Evolutionary conservation across 2,329 filamentous ascomycete genomes (phyloP).

Genomic region (Didymella lethalis): DNA sequence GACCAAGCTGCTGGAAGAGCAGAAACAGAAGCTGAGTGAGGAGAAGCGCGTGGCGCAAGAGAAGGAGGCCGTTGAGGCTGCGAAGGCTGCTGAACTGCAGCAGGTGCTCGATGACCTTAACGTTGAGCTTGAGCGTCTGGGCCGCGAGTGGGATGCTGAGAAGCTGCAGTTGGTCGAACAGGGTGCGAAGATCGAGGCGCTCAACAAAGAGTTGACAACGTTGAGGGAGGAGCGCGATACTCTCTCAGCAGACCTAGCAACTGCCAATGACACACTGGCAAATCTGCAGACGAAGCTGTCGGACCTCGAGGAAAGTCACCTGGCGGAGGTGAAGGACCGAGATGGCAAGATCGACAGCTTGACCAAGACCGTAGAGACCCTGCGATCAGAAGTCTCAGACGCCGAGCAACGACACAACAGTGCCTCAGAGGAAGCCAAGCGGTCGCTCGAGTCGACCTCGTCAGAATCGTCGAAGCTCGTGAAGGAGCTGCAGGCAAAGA

Average conservation of each 20-base stretch:
- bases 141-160: conserved; percentile 47
- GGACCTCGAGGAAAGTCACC: conserved; percentile 41
- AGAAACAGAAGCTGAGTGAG: conserved; percentile 42
- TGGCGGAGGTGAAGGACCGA: conserved; percentile 35
- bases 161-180: conserved; percentile 48
- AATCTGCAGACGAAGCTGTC: conserved; percentile 38
- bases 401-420: conserved; percentile 34
- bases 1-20: conserved; percentile 44
- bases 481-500: conserved; percentile 45
- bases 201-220: conserved; percentile 35
- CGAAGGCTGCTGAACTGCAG: conserved; percentile 46
- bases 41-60: conserved; percentile 44
- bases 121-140: conserved; percentile 47
- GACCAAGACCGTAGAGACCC: conserved; percentile 35
- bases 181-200: conserved; percentile 36
- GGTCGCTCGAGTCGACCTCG: conserved; percentile 38
- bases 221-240: conserved; percentile 40
- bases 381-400: conserved; percentile 35
- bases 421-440: conserved; percentile 36
- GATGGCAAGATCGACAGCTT: conserved; percentile 44
- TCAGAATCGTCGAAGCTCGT: conserved; percentile 42
- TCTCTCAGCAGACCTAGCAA: conserved; percentile 31
- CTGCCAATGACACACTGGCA: conserved; percentile 37
- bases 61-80: conserved; percentile 43
- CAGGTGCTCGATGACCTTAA: conserved; percentile 48